These are phyloP conservation scores for Filosporella fistucella DNA, from an alignment of 495 filamentous ascomycete genomes.

Conservation along the genomic window DNA sequence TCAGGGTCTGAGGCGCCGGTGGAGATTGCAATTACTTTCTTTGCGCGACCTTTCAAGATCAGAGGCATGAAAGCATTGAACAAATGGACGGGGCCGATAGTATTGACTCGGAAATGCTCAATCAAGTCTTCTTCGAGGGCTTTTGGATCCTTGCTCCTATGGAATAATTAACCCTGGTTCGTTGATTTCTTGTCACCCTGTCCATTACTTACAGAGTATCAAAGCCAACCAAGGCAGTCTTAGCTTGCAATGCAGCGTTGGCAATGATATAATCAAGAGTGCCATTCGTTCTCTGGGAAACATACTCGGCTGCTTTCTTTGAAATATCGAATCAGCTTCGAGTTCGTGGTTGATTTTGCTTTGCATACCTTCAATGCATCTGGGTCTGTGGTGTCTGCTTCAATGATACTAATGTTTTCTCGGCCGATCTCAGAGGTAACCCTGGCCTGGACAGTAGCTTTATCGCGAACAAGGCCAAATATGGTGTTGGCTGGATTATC, in stretches of 20 bases:
- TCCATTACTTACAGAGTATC: constrained; percentile 21
- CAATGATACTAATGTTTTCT: constrained; percentile 39
- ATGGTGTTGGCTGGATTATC: constrained; percentile 25
- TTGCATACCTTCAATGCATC: constrained; percentile 31
- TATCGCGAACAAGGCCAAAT: constrained; percentile 34
- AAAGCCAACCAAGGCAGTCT: constrained; percentile 14
- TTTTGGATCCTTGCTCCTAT: constrained; percentile 25
- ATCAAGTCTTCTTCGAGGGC: constrained; percentile 26
- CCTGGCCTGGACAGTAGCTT: constrained; percentile 21
- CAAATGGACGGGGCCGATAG: constrained; percentile 42
- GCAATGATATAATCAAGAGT: constrained; percentile 49
- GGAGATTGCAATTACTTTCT: constrained; percentile 53
- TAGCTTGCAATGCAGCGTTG: constrained; percentile 34
- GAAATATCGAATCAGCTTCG: constrained; percentile 11
- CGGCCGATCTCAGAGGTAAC: constrained; percentile 29
- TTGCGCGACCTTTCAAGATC: constrained; percentile 39
- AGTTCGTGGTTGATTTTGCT: background rate
- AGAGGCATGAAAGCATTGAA: constrained; percentile 51
- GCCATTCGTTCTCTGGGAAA: constrained; percentile 33
- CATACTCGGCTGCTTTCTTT: constrained; percentile 31
- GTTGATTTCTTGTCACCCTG: constrained; percentile 8
- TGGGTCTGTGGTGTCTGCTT: constrained; percentile 40
- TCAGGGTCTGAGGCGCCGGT: constrained; percentile 38
- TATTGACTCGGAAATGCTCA: constrained; percentile 35
- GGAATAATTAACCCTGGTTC: background rate